phyloP scores from a whole-genome alignment of 176 grass and related monocot species.

The Tillandsia leiboldiana region DNA sequence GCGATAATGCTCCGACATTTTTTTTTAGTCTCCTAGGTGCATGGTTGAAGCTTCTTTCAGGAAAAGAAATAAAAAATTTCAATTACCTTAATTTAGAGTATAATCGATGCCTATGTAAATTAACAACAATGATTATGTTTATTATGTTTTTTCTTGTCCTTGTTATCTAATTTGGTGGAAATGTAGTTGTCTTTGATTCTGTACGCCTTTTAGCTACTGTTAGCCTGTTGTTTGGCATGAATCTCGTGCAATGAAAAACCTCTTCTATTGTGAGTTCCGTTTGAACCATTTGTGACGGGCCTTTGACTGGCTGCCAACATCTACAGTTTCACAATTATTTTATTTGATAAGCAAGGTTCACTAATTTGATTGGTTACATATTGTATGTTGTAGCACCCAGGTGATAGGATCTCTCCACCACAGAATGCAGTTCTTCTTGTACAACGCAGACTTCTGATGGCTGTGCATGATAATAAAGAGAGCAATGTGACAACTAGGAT shows the following conservation, averaged over 20 bases:
- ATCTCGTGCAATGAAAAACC: background rate
- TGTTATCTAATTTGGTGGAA: background rate
- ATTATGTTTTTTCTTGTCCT: background rate
- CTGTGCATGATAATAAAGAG: constrained; percentile 45
- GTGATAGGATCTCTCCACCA: constrained; percentile 72
- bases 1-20: no score
- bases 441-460: constrained; percentile 49
- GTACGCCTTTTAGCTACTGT: background rate
- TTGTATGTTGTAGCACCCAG: constrained; percentile 51
- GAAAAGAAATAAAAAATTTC: no score
- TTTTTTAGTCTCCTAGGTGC: no score
- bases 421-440: constrained; percentile 86
- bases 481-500: constrained; percentile 35
- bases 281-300: no score
- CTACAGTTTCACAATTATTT: no score
- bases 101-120: background rate
- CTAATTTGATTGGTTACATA: constrained; percentile 21
- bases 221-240: background rate
- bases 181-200: background rate
- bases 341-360: background rate
- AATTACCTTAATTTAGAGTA: background rate
- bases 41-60: no score
- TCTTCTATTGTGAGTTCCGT: no score
- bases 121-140: background rate
- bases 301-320: no score